phyloP scores from a whole-genome alignment of 2,329 filamentous ascomycete genomes.

The Diaporthe vaccinii region DNA sequence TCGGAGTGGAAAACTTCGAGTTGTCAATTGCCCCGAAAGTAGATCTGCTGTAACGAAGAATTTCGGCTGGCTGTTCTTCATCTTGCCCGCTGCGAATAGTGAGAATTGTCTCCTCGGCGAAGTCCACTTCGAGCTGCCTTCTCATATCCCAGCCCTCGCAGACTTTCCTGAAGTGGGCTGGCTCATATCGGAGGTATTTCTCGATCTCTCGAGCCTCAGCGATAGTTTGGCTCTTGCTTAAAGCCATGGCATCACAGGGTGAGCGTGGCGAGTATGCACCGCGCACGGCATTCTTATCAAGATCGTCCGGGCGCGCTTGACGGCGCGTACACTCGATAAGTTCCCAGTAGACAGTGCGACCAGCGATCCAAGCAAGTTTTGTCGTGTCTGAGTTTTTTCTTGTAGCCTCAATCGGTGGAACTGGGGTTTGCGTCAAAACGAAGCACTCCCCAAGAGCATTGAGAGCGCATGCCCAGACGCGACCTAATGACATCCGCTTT shows the following conservation, averaged over 20 bases:
- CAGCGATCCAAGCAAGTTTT: conserved; percentile 83
- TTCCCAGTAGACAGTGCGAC: conserved; percentile 84
- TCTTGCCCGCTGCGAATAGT: conserved; percentile 81
- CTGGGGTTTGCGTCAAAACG: conserved; percentile 81
- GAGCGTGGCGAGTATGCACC: conserved; percentile 86
- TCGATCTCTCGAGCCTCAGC: conserved; percentile 89
- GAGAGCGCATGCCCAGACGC: conserved; percentile 92
- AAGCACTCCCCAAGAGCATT: conserved; percentile 95
- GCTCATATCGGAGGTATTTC: conserved; percentile 78
- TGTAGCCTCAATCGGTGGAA: conserved; percentile 62
- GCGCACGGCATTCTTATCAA: conserved; percentile 74
- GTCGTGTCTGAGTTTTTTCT: conserved; percentile 67
- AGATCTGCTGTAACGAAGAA: conserved; percentile 61
- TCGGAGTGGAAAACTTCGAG: neutral
- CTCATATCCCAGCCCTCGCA: conserved; percentile 96
- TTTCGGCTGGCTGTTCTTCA: conserved; percentile 62
- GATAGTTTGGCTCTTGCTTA: conserved; percentile 77
- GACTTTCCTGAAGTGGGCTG: conserved; percentile 81
- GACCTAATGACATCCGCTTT: conserved; percentile 76
- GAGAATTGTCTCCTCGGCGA: conserved; percentile 82
- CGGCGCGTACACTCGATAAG: conserved; percentile 84
- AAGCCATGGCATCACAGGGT: conserved; percentile 79
- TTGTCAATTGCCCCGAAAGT: conserved; percentile 40
- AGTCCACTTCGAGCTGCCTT: conserved; percentile 87
- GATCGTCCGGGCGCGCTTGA: conserved; percentile 77